Percentiles rank a stretch among this genome's conserved stretches.
phyloP scores from a whole-genome alignment of 805 yeast genomes.

The Yarrowia yakushimensis region DNA sequence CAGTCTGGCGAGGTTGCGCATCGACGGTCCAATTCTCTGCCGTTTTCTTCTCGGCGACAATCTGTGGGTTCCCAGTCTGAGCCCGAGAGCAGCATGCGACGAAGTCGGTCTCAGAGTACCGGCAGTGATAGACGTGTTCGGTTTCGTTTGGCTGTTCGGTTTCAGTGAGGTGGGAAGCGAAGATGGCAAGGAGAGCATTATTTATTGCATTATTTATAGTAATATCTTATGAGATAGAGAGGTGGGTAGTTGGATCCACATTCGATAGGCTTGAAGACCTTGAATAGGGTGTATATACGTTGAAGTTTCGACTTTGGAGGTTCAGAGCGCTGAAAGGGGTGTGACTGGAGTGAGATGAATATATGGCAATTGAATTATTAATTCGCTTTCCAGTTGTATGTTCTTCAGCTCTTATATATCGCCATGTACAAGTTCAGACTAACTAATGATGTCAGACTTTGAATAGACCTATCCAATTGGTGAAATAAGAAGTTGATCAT shows the following conservation, averaged over 20 bases:
- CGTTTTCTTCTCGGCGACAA: neutral
- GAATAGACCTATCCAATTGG: no score
- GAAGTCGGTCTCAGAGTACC: conserved; percentile 6
- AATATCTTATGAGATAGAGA: neutral
- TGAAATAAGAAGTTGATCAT: no score
- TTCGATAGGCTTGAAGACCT: no score
- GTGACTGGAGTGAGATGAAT: no score
- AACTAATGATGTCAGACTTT: no score
- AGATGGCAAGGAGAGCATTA: neutral
- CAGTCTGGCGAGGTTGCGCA: neutral
- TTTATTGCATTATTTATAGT: conserved; percentile 18
- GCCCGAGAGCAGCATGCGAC: conserved; percentile 15
- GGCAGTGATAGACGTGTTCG: conserved; percentile 8
- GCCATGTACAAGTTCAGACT: no score
- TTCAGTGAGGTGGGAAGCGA: neutral
- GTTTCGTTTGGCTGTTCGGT: conserved; percentile 2
- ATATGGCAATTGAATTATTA: no score
- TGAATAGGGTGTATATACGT: no score
- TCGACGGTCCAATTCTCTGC: conserved; percentile 4
- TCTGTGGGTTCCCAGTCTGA: conserved; percentile 8
- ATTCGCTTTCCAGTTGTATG: no score
- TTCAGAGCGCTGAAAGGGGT: no score
- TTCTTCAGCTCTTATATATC: no score
- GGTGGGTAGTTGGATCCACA: neutral
- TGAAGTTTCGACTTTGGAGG: no score